Conservation (phyloP, 228 moss, liverwort and hornwort species). For the Sphagnum fallax region DNA sequence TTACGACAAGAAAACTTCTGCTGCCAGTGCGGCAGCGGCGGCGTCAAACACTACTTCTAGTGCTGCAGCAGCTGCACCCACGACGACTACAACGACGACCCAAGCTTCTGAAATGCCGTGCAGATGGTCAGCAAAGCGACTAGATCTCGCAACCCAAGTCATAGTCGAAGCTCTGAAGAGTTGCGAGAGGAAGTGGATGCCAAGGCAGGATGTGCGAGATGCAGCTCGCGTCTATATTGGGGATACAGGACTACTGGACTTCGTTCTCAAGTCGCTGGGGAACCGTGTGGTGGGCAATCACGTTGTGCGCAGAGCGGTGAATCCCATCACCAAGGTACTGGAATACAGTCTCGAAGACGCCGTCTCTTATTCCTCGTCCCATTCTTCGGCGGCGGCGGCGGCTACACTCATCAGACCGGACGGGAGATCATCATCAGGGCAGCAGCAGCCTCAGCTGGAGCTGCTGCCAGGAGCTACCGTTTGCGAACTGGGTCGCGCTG, state of each 20-base stretch:
- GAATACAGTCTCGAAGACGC: conserved; percentile 92
- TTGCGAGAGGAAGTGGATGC: conserved; percentile 99
- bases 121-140: conserved; percentile 90
- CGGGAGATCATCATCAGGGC: conserved; percentile 7
- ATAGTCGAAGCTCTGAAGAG: conserved; percentile 94
- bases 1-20: conserved; percentile 49
- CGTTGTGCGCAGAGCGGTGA: conserved; percentile 91
- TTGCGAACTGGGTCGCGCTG: conserved; percentile 85
- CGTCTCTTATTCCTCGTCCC: conserved; percentile 13
- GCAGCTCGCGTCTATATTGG: conserved; percentile 97
- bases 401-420: conserved; percentile 7
- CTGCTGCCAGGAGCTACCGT: conserved; percentile 8
- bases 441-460: conserved; percentile 52
- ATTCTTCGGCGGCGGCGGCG: conserved; percentile 21
- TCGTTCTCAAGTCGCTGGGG: conserved; percentile 90
- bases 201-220: conserved; percentile 93
- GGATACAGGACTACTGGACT: conserved; percentile 96
- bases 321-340: conserved; percentile 94
- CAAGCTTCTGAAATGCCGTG: conserved; percentile 58
- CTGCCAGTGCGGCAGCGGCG: too few relatives aligned
- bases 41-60: conserved; percentile 25
- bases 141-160: conserved; percentile 95
- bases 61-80: conserved; percentile 32
- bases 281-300: conserved; percentile 88
- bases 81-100: too few relatives aligned